Evolutionary conservation across 1,139 yeast species (phyloP), one percentile per base, ranked within the genome.

Genomic region (Suhomyces bokatorum): DNA sequence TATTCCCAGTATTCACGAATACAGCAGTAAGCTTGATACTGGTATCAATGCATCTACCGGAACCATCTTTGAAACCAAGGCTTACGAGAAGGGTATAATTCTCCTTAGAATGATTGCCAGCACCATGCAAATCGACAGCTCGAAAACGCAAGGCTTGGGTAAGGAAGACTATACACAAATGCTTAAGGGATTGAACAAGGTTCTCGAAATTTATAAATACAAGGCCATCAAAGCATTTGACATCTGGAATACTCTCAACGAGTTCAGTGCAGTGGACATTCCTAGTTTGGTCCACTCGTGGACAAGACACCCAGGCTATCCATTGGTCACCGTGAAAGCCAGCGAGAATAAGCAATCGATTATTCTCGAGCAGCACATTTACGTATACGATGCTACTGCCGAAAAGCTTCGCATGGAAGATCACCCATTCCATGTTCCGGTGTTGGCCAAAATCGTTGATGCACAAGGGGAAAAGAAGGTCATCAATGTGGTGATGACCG

Each of bases 31-130:
- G 3, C 60, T 75, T 5, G 60, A 62, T 38, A 59, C 72, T 4
- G 71, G 73, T 9, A 63, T 70, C 33, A 75, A 71, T 33, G 70
- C 83, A 2, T 54, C 66, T 12, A 70, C 77, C 0, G 52, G 60
- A 6, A 47, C 64, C 6, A 58, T 72, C 2, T 84, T 85, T 60
- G 73, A 79, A 45, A 75, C 74, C 28, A 70, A 73, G 46, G 68
- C 82, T 1, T 86, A 85, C 55, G 81, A 80, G 42, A 85, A 83
- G 60, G 93, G 91, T 16, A 78, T 85, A 42, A 69, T 75, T 15
- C 60, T 84, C 16, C 54, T 85, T 36, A 72, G 85, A 62, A 78
- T 80, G 77, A 58, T 85, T 33, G 78, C 75, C 16, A 67, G 73
- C 41, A 52, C 77, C 33, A 65, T 79, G 48, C 76, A 74, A 26